Conservation (phyloP, 805 yeast genomes). For the Candida vaughaniae region DNA sequence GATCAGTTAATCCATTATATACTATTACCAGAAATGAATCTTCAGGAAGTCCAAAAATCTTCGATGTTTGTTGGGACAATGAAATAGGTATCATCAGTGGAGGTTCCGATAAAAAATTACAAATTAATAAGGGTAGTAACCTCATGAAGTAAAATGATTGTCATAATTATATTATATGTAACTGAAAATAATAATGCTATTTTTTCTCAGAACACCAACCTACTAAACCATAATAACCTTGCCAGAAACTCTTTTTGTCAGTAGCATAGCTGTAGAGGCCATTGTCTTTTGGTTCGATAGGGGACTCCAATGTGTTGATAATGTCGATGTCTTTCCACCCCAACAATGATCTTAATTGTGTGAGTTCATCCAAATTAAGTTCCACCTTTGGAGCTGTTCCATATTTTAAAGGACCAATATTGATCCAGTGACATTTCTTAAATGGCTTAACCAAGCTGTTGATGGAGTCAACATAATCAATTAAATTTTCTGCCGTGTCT, state of each 20-base stretch:
- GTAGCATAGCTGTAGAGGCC: slow-evolving; percentile 63
- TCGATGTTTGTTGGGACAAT: slow-evolving; percentile 81
- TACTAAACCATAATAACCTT: slow-evolving; percentile 69
- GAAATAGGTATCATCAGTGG: slow-evolving; percentile 85
- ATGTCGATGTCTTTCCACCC: slow-evolving; percentile 55
- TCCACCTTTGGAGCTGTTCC: slow-evolving; percentile 83
- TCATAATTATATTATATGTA: slow-evolving; percentile 1
- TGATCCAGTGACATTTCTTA: slow-evolving; percentile 73
- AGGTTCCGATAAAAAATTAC: slow-evolving; percentile 91
- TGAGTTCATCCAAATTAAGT: slow-evolving; percentile 68
- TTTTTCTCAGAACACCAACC: slow-evolving; percentile 44
- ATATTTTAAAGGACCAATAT: slow-evolving; percentile 89
- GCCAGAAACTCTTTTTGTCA: slow-evolving; percentile 66
- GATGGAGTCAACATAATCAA: slow-evolving; percentile 72
- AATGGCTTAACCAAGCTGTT: slow-evolving; percentile 23
- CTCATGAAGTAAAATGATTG: slow-evolving; percentile 17
- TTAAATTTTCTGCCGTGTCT: slow-evolving; percentile 87
- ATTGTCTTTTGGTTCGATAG: slow-evolving; percentile 11
- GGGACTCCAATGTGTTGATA: slow-evolving; percentile 12
- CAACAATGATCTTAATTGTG: slow-evolving; percentile 46
- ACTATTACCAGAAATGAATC: slow-evolving; percentile 67
- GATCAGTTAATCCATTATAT: slow-evolving; percentile 79
- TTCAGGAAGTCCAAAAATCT: slow-evolving; percentile 59
- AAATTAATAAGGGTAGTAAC: slow-evolving; percentile 58
- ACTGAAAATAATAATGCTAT: slow-evolving; percentile 8